A percentile compares a stretch with the other conserved stretches of the same genome.
Evolutionary conservation across 1,284 basidiomycete species (phyloP).

Genomic region (Takashimella tepidaria): DNA sequence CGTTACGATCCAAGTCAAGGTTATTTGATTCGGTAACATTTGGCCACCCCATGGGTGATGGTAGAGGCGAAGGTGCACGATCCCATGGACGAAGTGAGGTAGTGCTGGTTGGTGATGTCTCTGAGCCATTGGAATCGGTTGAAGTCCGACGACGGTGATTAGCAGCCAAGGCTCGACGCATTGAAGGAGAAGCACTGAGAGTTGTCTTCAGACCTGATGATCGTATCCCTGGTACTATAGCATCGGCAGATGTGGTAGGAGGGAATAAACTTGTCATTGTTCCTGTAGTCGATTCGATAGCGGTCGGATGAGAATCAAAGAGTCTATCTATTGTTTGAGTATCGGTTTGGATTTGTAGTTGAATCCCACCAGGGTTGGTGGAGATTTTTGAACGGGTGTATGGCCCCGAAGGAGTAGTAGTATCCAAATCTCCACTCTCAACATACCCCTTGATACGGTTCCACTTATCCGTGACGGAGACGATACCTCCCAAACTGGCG

Average conservation of each 20-base stretch:
- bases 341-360: neutral
- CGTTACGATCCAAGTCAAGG: neutral
- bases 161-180: neutral
- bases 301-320: conserved; percentile 1
- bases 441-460: conserved; percentile 37
- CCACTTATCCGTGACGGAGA: conserved; percentile 19
- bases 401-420: too few species aligned
- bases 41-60: conserved; percentile 12
- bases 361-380: too few species aligned
- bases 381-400: too few species aligned
- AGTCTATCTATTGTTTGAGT: neutral
- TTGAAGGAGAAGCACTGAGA: neutral
- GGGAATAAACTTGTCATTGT: neutral
- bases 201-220: neutral
- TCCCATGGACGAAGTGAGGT: conserved; percentile 9
- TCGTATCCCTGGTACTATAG: too few species aligned
- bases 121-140: neutral
- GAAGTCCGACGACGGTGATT: neutral
- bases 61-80: conserved; percentile 10
- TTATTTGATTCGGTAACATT: neutral
- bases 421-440: conserved; percentile 37
- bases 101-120: conserved; percentile 5
- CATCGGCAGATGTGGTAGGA: neutral
- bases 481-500: conserved; percentile 14
- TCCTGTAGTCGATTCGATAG: neutral